Evolutionary conservation across 2,329 filamentous ascomycete species (phyloP), one percentile per base, ranked within the genome.

Genomic region (Pestalotiopsis sp.): DNA sequence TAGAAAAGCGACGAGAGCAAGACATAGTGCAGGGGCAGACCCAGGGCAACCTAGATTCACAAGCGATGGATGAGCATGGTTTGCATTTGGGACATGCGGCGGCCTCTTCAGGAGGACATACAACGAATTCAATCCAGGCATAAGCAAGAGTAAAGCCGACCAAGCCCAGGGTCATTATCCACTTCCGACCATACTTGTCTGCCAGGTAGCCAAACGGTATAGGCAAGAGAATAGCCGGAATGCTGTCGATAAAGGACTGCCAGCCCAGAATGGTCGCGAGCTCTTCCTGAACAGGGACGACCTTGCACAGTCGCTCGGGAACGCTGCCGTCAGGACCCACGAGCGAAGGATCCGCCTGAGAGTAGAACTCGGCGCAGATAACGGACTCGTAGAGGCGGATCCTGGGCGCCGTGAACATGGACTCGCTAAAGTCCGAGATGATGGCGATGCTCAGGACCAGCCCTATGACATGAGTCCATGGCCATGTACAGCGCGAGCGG

Each of bases 341-440:
- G 23, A 66, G 41, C 20, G 66, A 68, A 12, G 69, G 66, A 20
- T 71, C 52, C 4, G 20, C 9, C 12, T 66, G 64, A 7, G 61
- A 45, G 57, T 70, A 72, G 52, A 68, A 68, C 9, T 61, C 52
- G 25, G 55, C 61, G 62, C 71, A 72, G 41, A 64, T 45, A 41
- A 72, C 66, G 36, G 71, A 71, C 49, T 72, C 71, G 64, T 69
- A 70, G 31, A 72, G 69, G 20, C 69, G 70, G 13, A 71, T 45
- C 64, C 68, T 62, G 9, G 71, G 71, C 7, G 71, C 71, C 1
- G 41, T 25, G n/a, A 63, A 71, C 39, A 72, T 67, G 63, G 60
- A 71, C 14, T 70, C 69, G n/a, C 69, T 67, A 39, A 68, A 59
- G 31, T 70, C 69, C 6, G 58, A 36, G 17, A 68, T 38, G 25